These are phyloP conservation scores for Ajuga reptans DNA, from an alignment of 305 asterid genomes.

Conservation along the genomic window DNA sequence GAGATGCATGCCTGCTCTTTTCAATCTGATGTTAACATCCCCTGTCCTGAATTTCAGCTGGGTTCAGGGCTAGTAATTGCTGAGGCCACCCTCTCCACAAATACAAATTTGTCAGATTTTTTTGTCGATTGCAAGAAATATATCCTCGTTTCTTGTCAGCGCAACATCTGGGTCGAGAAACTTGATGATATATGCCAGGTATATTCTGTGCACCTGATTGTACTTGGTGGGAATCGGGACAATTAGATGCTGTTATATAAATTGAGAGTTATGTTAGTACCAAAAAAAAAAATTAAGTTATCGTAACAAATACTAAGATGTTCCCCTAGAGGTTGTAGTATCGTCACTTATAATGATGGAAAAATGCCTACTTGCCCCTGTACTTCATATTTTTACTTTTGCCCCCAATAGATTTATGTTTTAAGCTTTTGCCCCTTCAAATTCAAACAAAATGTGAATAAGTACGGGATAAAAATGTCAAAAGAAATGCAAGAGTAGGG, in stretches of 20 bases:
- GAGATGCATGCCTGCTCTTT: not conserved
- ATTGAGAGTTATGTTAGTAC: not conserved
- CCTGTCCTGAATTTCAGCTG: conserved; percentile 46
- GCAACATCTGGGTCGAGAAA: conserved; percentile 60
- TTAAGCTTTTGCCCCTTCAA: not conserved
- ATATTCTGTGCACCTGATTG: conserved; percentile 20
- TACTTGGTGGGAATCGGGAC: not conserved
- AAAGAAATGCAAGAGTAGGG: no score
- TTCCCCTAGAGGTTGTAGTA: no score
- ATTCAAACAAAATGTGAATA: no score
- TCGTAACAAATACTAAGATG: no score
- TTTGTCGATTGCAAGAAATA: conserved; percentile 75
- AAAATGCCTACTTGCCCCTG: not conserved
- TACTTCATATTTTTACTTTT: not conserved
- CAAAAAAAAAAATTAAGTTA: not conserved
- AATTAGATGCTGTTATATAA: not conserved
- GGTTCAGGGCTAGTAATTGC: conserved; percentile 80
- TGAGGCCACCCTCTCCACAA: conserved; percentile 59
- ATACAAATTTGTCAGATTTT: conserved; percentile 48
- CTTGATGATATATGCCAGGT: conserved; percentile 92
- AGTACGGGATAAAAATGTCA: not conserved
- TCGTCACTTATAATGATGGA: no score
- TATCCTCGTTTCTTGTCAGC: conserved; percentile 52
- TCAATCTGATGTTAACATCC: conserved; percentile 3
- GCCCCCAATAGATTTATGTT: not conserved